These are phyloP conservation scores for Hypholoma fasciculare DNA, from an alignment of 768 basidiomycete species.

Conservation along the genomic window DNA sequence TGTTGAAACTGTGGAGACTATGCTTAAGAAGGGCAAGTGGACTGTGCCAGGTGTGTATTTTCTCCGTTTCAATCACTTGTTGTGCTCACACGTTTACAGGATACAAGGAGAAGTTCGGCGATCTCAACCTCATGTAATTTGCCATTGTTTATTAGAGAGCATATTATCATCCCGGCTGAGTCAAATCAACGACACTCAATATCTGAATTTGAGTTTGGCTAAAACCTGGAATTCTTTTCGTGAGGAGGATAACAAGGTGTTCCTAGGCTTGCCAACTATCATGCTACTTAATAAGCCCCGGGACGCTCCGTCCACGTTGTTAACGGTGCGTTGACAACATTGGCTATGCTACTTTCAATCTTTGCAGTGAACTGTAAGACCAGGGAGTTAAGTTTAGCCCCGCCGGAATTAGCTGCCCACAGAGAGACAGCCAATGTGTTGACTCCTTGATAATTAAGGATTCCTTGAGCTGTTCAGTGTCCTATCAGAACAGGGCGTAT, in stretches of 20 bases:
- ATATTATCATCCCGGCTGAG: neutral
- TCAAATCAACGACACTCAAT: neutral
- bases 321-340: conserved; percentile 34
- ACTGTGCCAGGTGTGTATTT: conserved; percentile 80
- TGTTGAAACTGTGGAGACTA: conserved; percentile 85
- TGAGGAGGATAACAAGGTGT: too few species aligned
- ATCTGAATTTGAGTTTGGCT: neutral
- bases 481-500: conserved; percentile 39
- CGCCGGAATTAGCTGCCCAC: conserved; percentile 41
- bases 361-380: conserved; percentile 36
- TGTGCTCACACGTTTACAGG: conserved; percentile 37
- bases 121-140: conserved; percentile 84
- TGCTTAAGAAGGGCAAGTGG: conserved; percentile 98
- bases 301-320: conserved; percentile 31
- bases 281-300: conserved; percentile 28
- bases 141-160: conserved; percentile 7
- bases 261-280: neutral
- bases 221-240: neutral
- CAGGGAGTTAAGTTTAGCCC: conserved; percentile 41
- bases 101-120: conserved; percentile 96
- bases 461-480: conserved; percentile 42
- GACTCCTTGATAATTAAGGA: conserved; percentile 45
- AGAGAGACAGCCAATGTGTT: conserved; percentile 51
- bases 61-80: neutral
- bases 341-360: conserved; percentile 35